Evolutionary conservation across 2,329 filamentous ascomycete genomes (phyloP).

Genomic region (Trichoderma hamatum): DNA sequence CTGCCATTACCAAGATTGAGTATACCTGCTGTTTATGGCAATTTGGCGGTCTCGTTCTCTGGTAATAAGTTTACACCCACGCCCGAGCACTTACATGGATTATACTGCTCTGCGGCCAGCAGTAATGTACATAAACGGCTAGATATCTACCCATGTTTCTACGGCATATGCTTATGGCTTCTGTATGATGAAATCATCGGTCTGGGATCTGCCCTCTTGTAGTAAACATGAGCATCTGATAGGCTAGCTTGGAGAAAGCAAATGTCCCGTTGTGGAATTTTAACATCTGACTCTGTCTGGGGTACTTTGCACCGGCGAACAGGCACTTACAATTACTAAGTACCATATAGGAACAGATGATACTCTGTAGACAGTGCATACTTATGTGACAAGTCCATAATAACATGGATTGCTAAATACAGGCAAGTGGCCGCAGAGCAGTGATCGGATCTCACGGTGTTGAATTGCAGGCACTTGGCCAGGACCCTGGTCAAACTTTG

Average conservation of each 20-base stretch:
- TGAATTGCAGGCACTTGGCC: constrained; percentile 3
- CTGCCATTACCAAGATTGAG: not conserved
- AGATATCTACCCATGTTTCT: not conserved
- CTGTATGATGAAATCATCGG: not conserved
- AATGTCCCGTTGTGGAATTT: not conserved
- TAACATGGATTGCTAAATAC: not conserved
- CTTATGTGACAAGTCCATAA: no score
- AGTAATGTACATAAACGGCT: not conserved
- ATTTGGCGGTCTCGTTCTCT: not conserved
- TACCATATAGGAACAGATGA: not conserved
- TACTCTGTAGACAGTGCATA: not conserved
- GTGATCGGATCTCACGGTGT: not conserved
- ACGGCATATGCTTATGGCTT: not conserved
- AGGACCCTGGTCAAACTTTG: constrained; percentile 17
- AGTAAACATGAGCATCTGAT: not conserved
- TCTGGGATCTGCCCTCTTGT: not conserved
- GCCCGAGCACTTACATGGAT: not conserved
- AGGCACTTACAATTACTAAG: no score
- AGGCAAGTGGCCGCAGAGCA: not conserved
- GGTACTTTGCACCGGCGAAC: not conserved
- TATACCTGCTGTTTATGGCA: not conserved
- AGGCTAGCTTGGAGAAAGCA: not conserved
- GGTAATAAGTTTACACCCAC: not conserved
- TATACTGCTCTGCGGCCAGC: not conserved
- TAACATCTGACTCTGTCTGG: not conserved